Base-by-base conservation (phyloP, 495 filamentous ascomycete genomes). In the Glonium stellatum region DNA sequence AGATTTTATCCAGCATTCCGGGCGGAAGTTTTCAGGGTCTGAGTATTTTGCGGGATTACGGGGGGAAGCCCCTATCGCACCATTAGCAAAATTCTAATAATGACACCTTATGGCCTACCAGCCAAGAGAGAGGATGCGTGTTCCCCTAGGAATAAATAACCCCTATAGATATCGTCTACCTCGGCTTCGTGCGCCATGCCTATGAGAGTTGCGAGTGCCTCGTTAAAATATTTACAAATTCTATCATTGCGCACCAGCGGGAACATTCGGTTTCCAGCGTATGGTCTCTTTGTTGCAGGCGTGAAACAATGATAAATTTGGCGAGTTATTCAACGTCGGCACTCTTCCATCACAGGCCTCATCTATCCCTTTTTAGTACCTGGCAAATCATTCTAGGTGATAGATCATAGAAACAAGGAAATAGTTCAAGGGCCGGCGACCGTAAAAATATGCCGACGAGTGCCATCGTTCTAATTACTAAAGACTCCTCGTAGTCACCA, bases 1-100 rank as follows among this genome's bases (percentile, higher is more conserved):
- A 2, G 66, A 50, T 22, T 72, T 64, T 1, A 75, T 62, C 73
- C 73, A 76, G 41, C 73, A 67, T n/a, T 66, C 66, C 4, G 73
- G 73, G 11, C 58, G 56, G 68, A 72, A 76, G 19, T 35, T 63
- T 3, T 74, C 67, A 15, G 74, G 70, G 42, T 74, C 69, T 9
- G 74, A 72, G 36, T 75, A 75, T 41, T 67, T 63, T 9, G 21
- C 51, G 27, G 68, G 65, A 36, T 76, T 70, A 4, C 71, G 67
- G 19, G 63, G 64, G n/a, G 60, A 76, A 70, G 11, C 69, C 70
- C 49, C 13, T 48, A 5, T 1, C 13, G 5, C 44, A 1, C 13
- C 5, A 22, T 48, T 5, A 48, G 44, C 6, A 22, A 10, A 22
- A 48, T 48, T n/a, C 8, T 10, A 22, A 22, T 8, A 5, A 22